These are phyloP conservation scores for Ceratobasidium sp. DNA, from an alignment of 1,284 basidiomycete genomes.

Conservation along the genomic window DNA sequence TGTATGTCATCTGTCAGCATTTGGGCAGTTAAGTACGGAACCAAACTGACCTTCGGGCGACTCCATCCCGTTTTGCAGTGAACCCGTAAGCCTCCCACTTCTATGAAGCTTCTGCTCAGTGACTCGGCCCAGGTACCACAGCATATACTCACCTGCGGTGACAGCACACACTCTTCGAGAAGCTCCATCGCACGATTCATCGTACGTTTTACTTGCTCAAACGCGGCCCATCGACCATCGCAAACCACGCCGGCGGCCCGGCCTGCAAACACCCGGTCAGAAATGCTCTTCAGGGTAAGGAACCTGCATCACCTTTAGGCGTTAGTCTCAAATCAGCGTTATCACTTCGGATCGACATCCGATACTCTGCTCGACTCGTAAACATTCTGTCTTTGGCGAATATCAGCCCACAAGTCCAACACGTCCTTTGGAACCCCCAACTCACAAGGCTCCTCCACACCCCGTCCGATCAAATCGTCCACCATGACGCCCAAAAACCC, in stretches of 20 bases:
- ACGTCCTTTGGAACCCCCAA: slow-evolving; percentile 36
- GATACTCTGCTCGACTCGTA: slow-evolving; percentile 87
- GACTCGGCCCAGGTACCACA: neutral
- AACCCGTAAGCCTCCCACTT: slow-evolving; percentile 67
- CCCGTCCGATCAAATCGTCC: slow-evolving; percentile 86
- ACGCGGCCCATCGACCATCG: slow-evolving; percentile 65
- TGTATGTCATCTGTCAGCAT: slow-evolving; percentile 45
- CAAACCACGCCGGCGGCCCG: slow-evolving; percentile 66
- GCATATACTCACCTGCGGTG: slow-evolving; percentile 62
- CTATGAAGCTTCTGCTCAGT: slow-evolving; percentile 47
- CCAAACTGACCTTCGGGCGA: slow-evolving; percentile 59
- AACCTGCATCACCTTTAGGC: slow-evolving; percentile 61
- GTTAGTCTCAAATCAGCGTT: slow-evolving; percentile 87
- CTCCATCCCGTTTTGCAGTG: slow-evolving; percentile 63
- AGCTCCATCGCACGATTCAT: slow-evolving; percentile 60
- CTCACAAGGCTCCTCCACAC: slow-evolving; percentile 87
- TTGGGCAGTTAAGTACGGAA: neutral
- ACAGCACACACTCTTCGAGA: slow-evolving; percentile 58
- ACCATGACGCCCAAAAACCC: slow-evolving; percentile 89
- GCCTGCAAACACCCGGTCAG: slow-evolving; percentile 49
- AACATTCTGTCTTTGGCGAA: slow-evolving; percentile 82
- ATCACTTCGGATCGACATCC: slow-evolving; percentile 84
- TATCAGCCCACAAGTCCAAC: slow-evolving; percentile 29
- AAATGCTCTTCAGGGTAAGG: neutral
- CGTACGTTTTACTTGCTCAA: slow-evolving; percentile 57